Percentiles rank a stretch among this genome's conserved stretches.
Evolutionary conservation across 2,329 filamentous ascomycete species (phyloP).

Genomic region (Paecilomyces sp.): DNA sequence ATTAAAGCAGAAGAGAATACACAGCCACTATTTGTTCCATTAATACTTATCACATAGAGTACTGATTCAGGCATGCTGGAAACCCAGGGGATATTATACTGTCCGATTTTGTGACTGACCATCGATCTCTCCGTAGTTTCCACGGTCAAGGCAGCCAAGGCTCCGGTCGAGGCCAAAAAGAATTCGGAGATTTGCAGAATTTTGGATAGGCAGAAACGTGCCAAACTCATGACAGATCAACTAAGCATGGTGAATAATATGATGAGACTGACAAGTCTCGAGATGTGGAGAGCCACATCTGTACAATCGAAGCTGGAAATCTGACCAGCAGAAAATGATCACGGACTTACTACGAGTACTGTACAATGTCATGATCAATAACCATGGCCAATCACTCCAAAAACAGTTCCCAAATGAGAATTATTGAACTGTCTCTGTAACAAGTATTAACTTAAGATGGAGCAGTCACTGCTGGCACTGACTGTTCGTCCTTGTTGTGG

Average conservation of each 20-base stretch:
- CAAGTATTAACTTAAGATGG: background rate
- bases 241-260: background rate
- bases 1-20: too few species aligned
- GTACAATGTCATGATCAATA: background rate
- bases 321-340: background rate
- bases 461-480: constrained; percentile 1
- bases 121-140: background rate
- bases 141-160: background rate
- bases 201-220: background rate
- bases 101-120: too few species aligned
- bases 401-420: background rate
- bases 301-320: background rate
- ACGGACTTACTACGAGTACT: background rate
- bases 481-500: background rate
- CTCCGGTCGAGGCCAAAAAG: background rate
- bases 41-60: background rate
- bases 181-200: background rate
- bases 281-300: background rate
- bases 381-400: background rate
- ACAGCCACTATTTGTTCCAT: too few species aligned
- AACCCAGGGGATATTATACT: background rate
- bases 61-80: background rate
- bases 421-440: background rate
- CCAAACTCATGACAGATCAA: background rate
- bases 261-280: background rate